A percentile compares a stretch with the other conserved stretches of the same genome.
Conservation (phyloP, 306 rosid species). For the Medicago truncatula region DNA sequence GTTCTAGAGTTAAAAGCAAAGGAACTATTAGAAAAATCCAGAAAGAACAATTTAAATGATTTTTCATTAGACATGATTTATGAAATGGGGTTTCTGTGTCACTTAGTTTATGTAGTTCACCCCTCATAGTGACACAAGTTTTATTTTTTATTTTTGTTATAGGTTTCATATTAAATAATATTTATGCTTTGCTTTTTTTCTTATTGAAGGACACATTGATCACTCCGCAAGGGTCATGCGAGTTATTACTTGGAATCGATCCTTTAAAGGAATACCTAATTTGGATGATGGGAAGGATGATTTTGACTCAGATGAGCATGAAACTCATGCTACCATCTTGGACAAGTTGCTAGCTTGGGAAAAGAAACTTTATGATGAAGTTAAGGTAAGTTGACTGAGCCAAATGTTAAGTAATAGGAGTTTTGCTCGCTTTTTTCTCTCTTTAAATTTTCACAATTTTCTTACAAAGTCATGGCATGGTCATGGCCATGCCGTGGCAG, state of each 20-base stretch:
- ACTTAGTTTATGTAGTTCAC: neutral
- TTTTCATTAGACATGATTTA: constrained; percentile 4
- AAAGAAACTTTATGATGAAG: constrained; percentile 94
- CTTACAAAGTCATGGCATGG: neutral
- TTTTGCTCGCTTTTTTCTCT: constrained; percentile 14
- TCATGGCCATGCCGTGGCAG: neutral
- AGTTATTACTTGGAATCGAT: constrained; percentile 93
- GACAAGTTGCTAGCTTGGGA: constrained; percentile 99
- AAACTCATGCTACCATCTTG: constrained; percentile 92
- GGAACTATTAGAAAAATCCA: neutral
- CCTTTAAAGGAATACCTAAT: constrained; percentile 68
- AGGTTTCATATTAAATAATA: constrained; percentile 12
- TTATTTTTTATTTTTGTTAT: neutral
- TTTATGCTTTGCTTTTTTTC: neutral
- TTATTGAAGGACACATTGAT: constrained; percentile 79
- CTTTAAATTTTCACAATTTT: constrained; percentile 12
- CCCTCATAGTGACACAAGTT: neutral
- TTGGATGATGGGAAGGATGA: constrained; percentile 76
- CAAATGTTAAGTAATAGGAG: neutral
- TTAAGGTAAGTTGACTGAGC: constrained; percentile 62
- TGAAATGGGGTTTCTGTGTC: neutral
- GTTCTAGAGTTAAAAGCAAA: neutral
- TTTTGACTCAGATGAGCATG: constrained; percentile 72
- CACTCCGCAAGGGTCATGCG: constrained; percentile 96
- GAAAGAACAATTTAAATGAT: neutral